Conservation (phyloP, 164 flowering plant species). For the Chloranthus sessilifolius region DNA sequence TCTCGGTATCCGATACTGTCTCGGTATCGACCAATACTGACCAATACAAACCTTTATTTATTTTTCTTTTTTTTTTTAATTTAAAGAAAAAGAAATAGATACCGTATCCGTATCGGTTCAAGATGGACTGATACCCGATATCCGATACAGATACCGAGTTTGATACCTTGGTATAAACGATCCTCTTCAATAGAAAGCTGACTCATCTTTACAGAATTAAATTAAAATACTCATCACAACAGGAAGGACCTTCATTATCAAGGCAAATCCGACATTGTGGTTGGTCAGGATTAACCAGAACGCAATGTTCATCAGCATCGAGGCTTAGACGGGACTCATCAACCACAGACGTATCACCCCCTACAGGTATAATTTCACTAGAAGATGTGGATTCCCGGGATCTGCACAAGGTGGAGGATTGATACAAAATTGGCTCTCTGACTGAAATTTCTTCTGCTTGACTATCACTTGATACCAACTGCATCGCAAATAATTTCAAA, state of each 20-base stretch:
- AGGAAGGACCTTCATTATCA: conserved; percentile 65
- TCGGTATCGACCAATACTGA: no score
- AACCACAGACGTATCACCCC: conserved; percentile 27
- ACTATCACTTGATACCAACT: conserved; percentile 50
- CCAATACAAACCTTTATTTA: no score
- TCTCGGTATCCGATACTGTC: not conserved
- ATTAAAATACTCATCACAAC: conserved; percentile 9
- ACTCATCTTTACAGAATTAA: not conserved
- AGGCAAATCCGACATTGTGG: conserved; percentile 97
- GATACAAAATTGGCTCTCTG: conserved; percentile 61
- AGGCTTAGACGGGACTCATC: conserved; percentile 26
- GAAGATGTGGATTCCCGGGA: conserved; percentile 41
- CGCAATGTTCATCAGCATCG: conserved; percentile 45
- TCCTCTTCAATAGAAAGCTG: no score
- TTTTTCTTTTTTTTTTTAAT: no score
- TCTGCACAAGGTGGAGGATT: conserved; percentile 21
- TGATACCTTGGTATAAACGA: no score
- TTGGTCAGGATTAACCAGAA: conserved; percentile 56
- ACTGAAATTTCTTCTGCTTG: conserved; percentile 47
- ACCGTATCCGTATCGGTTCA: no score
- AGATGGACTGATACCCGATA: no score
- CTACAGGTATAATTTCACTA: conserved; percentile 56
- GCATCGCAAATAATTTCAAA: conserved; percentile 46
- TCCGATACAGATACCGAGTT: no score
- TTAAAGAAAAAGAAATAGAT: no score